These are phyloP conservation scores for Eucalyptus tenuipes DNA, from an alignment of 345 rosid genomes.

Conservation along the genomic window DNA sequence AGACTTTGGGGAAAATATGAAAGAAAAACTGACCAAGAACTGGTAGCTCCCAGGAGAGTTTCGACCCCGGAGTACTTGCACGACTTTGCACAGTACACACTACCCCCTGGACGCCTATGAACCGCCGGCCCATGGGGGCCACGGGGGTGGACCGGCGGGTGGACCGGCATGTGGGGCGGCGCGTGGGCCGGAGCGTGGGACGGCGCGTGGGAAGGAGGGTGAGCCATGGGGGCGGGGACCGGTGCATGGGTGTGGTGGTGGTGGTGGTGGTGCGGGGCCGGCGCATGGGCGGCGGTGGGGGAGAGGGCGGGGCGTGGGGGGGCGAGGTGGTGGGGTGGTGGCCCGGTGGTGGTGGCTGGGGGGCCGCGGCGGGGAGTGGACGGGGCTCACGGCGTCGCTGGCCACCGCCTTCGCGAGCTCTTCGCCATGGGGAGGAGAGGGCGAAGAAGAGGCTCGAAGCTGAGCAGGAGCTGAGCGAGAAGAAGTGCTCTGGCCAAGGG, in stretches of 20 bases:
- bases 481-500: conserved; percentile 11
- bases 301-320: conserved; percentile 11
- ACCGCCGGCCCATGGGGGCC: conserved; percentile 19
- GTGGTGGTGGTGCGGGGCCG: not conserved
- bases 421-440: not conserved
- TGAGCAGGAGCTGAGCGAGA: conserved; percentile 6
- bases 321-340: not conserved
- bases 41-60: conserved; percentile 59
- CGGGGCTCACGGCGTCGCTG: not conserved
- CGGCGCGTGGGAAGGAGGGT: conserved; percentile 14
- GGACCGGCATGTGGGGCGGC: conserved; percentile 1
- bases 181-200: conserved; percentile 13
- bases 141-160: conserved; percentile 19
- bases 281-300: conserved; percentile 4
- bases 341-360: conserved; percentile 17
- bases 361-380: not conserved
- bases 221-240: conserved; percentile 6
- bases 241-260: conserved; percentile 1
- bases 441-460: conserved; percentile 21
- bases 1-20: not conserved
- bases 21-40: conserved; percentile 28
- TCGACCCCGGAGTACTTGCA: conserved; percentile 58
- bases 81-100: conserved; percentile 81
- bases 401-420: not conserved
- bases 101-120: conserved; percentile 66